Evolutionary conservation across 2,329 filamentous ascomycete species (phyloP).

Genomic region (Alternaria infectoria): DNA sequence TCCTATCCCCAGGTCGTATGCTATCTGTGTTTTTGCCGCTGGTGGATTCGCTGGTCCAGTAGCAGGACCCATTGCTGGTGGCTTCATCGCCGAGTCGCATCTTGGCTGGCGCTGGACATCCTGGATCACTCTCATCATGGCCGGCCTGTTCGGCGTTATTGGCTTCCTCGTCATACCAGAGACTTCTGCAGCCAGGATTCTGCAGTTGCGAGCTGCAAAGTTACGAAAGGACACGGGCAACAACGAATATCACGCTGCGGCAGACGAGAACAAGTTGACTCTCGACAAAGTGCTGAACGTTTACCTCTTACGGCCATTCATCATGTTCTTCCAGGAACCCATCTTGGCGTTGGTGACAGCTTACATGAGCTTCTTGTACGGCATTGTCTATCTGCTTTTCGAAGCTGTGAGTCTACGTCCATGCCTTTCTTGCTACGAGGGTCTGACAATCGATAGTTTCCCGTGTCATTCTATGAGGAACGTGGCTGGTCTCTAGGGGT

Average conservation of each 20-base stretch:
- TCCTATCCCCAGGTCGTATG: conserved; percentile 44
- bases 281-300: conserved; percentile 67
- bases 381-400: conserved; percentile 63
- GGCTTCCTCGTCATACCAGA: conserved; percentile 36
- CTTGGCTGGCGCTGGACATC: conserved; percentile 48
- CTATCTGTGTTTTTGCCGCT: conserved; percentile 46
- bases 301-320: conserved; percentile 71
- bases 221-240: conserved; percentile 47
- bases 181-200: conserved; percentile 38
- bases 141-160: conserved; percentile 32
- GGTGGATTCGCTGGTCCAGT: conserved; percentile 46
- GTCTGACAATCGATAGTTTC: conserved; percentile 52
- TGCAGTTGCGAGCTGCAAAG: conserved; percentile 38
- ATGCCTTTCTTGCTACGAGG: background rate
- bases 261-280: conserved; percentile 65
- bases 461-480: conserved; percentile 68
- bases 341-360: conserved; percentile 60
- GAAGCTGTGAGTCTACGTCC: conserved; percentile 33
- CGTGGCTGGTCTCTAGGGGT: conserved; percentile 69
- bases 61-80: conserved; percentile 57
- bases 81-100: conserved; percentile 42
- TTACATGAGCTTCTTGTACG: conserved; percentile 73
- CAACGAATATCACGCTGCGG: conserved; percentile 46
- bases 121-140: conserved; percentile 48
- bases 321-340: conserved; percentile 60